Conservation (phyloP, 2,329 filamentous ascomycete genomes). For the Zelopaecilomyces penicillatus region DNA sequence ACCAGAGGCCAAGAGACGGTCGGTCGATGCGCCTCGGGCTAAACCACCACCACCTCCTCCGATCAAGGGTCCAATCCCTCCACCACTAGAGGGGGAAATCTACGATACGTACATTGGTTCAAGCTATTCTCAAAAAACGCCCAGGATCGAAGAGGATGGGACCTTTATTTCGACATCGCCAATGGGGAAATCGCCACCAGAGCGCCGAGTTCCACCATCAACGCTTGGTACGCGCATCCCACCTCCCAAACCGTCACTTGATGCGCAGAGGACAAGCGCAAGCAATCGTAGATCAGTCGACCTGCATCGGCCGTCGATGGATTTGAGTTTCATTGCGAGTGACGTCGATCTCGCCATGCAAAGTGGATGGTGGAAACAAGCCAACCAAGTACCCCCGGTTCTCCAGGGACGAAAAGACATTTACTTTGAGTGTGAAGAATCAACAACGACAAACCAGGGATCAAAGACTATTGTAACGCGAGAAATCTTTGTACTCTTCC, state of each 20-base stretch:
- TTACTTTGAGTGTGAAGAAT: slow-evolving; percentile 73
- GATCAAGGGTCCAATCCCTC: slow-evolving; percentile 15
- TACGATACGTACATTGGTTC: slow-evolving; percentile 56
- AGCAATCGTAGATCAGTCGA: slow-evolving; percentile 61
- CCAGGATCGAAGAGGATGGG: slow-evolving; percentile 37
- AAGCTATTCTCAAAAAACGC: slow-evolving; percentile 15
- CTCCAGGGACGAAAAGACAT: slow-evolving; percentile 80
- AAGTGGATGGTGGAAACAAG: slow-evolving; percentile 81
- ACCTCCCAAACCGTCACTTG: slow-evolving; percentile 24
- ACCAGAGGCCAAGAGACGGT: slow-evolving; percentile 47
- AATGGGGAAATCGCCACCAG: slow-evolving; percentile 35
- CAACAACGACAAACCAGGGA: slow-evolving; percentile 58
- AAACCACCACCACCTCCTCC: slow-evolving; percentile 55
- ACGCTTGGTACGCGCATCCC: slow-evolving; percentile 18
- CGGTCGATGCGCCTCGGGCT: slow-evolving; percentile 61
- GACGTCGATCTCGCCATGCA: slow-evolving; percentile 71
- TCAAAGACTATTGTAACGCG: slow-evolving; percentile 67
- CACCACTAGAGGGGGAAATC: slow-evolving; percentile 48
- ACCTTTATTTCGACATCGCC: slow-evolving; percentile 38
- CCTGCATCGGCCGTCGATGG: slow-evolving; percentile 61
- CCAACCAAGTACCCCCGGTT: slow-evolving; percentile 68
- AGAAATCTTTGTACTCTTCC: slow-evolving; percentile 79
- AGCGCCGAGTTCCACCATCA: slow-evolving; percentile 37
- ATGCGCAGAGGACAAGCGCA: slow-evolving; percentile 30
- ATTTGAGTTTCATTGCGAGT: slow-evolving; percentile 77